A percentile compares a stretch with the other conserved stretches of the same genome.
Conservation (phyloP, 495 filamentous ascomycete species). For the Penicillium cinerascens region DNA sequence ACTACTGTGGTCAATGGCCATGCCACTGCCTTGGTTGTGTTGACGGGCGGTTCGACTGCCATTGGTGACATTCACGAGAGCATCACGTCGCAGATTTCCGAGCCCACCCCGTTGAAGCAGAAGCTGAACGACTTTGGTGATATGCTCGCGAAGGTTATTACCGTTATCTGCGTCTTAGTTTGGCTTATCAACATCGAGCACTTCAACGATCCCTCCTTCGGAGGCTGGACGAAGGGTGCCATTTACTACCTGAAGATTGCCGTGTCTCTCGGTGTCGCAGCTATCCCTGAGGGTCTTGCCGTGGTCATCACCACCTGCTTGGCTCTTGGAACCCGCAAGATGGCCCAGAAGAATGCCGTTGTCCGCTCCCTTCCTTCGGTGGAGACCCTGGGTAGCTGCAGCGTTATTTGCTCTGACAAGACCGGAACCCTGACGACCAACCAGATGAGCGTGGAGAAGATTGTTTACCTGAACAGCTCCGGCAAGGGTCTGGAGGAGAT, state of each 20-base stretch:
- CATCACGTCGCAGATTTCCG: conserved; percentile 96
- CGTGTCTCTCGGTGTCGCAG: conserved; percentile 95
- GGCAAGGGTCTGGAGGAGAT: conserved; percentile 81
- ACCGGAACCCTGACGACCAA: conserved; percentile 98
- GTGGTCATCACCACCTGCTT: conserved; percentile 98
- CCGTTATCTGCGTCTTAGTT: conserved; percentile 89
- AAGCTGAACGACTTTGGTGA: conserved; percentile 99
- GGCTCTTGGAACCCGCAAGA: conserved; percentile 92
- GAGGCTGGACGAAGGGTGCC: conserved; percentile 93
- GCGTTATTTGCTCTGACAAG: conserved; percentile 99
- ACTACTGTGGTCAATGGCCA: conserved; percentile 95
- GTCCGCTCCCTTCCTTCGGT: conserved; percentile 94
- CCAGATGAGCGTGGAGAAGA: conserved; percentile 97
- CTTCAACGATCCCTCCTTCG: conserved; percentile 91
- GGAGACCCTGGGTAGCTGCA: conserved; percentile 97
- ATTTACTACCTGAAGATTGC: conserved; percentile 99
- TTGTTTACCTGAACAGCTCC: conserved; percentile 73
- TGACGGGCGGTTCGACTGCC: conserved; percentile 87
- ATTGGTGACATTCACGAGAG: conserved; percentile 99
- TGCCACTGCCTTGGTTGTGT: conserved; percentile 85
- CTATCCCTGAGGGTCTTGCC: conserved; percentile 94
- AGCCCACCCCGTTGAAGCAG: conserved; percentile 95
- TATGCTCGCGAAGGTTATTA: conserved; percentile 95
- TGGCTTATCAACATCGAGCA: conserved; percentile 98
- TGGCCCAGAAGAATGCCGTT: conserved; percentile 97